Conservation (phyloP, 2,329 filamentous ascomycete species). For the Furcasterigmium furcatum region DNA sequence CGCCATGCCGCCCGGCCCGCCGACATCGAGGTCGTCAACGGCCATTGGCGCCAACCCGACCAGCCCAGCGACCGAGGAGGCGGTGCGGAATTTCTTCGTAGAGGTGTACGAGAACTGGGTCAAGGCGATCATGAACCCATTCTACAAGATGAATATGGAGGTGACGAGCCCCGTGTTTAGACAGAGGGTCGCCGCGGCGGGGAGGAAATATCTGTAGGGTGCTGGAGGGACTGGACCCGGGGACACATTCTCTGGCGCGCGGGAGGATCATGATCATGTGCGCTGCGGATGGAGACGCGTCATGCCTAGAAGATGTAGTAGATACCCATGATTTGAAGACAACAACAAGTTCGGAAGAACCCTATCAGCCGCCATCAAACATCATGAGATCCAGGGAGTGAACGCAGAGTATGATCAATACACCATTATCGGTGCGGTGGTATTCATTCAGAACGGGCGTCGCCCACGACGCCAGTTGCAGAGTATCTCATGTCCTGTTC, state of each 20-base stretch:
- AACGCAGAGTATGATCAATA: too few species aligned
- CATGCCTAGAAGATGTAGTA: constrained; percentile 22
- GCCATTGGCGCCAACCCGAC: constrained; percentile 81
- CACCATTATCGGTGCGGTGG: background rate
- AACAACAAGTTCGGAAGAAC: too few species aligned
- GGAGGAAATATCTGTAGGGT: constrained; percentile 81
- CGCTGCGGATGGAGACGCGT: background rate
- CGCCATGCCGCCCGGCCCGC: constrained; percentile 31
- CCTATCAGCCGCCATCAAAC: too few species aligned
- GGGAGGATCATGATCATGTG: constrained; percentile 7
- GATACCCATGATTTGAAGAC: background rate
- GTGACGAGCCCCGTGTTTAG: constrained; percentile 86
- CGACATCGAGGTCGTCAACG: constrained; percentile 55
- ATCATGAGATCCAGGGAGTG: too few species aligned
- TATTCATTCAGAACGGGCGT: constrained; percentile 3
- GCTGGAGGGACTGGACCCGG: too few species aligned
- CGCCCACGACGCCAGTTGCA: constrained; percentile 1
- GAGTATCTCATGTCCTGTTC: constrained; percentile 2
- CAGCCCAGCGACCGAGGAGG: constrained; percentile 88
- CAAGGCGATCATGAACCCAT: constrained; percentile 96
- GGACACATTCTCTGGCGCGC: too few species aligned
- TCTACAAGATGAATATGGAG: constrained; percentile 82
- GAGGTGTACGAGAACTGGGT: constrained; percentile 97
- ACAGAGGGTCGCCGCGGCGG: constrained; percentile 76
- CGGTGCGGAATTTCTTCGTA: constrained; percentile 88